Conservation (phyloP, 139 green algal species). For the Limnomonas spitsbergensis region DNA sequence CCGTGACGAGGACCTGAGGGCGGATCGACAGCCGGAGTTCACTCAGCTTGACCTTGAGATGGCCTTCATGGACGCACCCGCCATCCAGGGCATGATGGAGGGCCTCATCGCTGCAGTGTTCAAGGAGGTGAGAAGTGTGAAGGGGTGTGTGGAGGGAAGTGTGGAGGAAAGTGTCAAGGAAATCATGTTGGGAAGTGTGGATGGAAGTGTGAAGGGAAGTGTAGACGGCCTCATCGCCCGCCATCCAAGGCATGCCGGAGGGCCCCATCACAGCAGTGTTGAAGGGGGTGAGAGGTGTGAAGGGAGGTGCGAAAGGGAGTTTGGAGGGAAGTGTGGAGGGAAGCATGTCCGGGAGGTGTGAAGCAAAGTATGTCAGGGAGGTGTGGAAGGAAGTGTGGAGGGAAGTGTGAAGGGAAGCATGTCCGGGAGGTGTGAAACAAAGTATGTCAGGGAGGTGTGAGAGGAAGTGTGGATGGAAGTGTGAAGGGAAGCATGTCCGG, state of each 20-base stretch:
- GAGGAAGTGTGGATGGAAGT: no score
- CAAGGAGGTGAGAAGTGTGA: slow-evolving; percentile 39
- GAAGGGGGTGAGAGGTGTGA: slow-evolving; percentile 38
- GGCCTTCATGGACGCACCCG: slow-evolving; percentile 81
- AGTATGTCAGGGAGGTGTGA: slow-evolving; percentile 66
- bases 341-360: no score
- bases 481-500: neutral
- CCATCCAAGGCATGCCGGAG: slow-evolving; percentile 86
- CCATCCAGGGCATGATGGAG: slow-evolving; percentile 86
- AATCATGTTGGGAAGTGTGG: no score
- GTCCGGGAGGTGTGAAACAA: slow-evolving; percentile 68
- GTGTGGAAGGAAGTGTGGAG: neutral
- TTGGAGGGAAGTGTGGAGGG: neutral
- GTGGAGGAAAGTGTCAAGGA: neutral
- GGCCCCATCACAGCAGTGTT: slow-evolving; percentile 70
- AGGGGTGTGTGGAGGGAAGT: no score
- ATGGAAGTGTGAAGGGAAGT: neutral
- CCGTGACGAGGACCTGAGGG: slow-evolving; percentile 90
- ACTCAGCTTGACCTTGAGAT: slow-evolving; percentile 97
- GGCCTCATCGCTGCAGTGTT: slow-evolving; percentile 71
- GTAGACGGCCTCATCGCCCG: slow-evolving; percentile 32
- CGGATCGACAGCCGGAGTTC: slow-evolving; percentile 97
- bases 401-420: neutral
- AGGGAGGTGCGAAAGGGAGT: no score
- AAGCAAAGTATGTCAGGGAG: no score